Evolutionary conservation across 2,329 filamentous ascomycete species (phyloP).

Genomic region (Fusarium temperatum): DNA sequence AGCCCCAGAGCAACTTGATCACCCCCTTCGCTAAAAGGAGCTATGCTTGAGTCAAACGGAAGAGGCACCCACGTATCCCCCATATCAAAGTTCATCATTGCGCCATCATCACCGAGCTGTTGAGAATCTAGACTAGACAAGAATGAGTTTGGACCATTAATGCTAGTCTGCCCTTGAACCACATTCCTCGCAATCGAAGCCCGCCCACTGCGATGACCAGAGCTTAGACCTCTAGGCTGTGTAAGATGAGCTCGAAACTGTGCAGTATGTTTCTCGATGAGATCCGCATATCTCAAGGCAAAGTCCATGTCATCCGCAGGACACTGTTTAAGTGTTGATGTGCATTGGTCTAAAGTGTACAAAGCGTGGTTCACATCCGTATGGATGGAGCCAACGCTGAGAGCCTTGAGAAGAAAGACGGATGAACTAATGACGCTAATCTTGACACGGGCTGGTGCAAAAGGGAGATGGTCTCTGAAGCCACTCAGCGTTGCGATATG

Average conservation of each 20-base stretch:
- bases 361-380: conserved; percentile 28
- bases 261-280: conserved; percentile 34
- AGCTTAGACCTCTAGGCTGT: neutral
- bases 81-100: neutral
- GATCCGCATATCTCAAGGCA: conserved; percentile 32
- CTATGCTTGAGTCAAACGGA: conserved; percentile 22
- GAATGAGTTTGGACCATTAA: neutral
- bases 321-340: conserved; percentile 3
- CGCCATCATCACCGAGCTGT: neutral
- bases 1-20: conserved; percentile 12
- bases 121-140: neutral
- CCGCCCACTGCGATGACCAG: neutral
- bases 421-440: conserved; percentile 36
- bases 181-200: neutral
- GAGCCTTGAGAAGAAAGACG: conserved; percentile 35
- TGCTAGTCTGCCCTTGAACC: neutral
- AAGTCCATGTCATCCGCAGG: conserved; percentile 40
- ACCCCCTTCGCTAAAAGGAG: conserved; percentile 12
- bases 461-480: conserved; percentile 20
- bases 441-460: conserved; percentile 25
- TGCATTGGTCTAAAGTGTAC: conserved; percentile 27
- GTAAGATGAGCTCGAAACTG: conserved; percentile 27
- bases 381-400: conserved; percentile 22
- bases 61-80: conserved; percentile 16
- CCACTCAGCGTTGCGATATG: conserved; percentile 23